phyloP scores from a whole-genome alignment of 257 asterid genomes.

The Nicotiana paniculata region DNA sequence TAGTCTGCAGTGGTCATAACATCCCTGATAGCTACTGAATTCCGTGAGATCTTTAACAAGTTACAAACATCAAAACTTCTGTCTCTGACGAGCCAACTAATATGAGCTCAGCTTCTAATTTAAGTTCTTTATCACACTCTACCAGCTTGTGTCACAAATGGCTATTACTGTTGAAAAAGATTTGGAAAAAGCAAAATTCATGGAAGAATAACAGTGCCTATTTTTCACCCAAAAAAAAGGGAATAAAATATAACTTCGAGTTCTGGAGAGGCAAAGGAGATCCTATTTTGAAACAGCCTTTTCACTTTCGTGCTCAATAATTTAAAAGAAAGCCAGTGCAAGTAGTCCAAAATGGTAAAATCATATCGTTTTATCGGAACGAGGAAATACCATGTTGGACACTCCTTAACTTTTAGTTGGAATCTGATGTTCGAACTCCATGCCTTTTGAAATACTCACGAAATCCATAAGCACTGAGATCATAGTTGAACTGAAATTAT shows the following conservation, averaged over 20 bases:
- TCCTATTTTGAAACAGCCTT: not conserved
- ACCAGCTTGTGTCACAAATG: not conserved
- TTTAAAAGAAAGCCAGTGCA: not conserved
- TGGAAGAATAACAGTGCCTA: not conserved
- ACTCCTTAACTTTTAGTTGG: constrained; percentile 16
- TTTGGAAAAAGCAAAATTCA: not conserved
- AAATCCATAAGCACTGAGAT: constrained; percentile 70
- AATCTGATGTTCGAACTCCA: constrained; percentile 40
- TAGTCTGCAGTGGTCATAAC: not conserved
- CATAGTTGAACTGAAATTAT: constrained; percentile 60
- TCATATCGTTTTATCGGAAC: not conserved
- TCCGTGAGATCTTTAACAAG: not conserved
- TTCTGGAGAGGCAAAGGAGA: not conserved
- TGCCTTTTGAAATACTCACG: constrained; percentile 84
- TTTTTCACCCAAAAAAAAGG: not conserved
- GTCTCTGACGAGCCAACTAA: not conserved
- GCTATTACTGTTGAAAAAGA: not conserved
- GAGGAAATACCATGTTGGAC: not conserved
- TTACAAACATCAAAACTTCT: not conserved
- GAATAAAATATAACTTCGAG: not conserved
- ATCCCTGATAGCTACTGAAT: not conserved
- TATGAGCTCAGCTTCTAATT: not conserved
- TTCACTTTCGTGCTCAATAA: not conserved
- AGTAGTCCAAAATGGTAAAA: not conserved
- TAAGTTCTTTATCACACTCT: not conserved